Evolutionary conservation across 2,329 filamentous ascomycete genomes (phyloP), one percentile per base, ranked within the genome.

Genomic region (Elsinoe ampelina): DNA sequence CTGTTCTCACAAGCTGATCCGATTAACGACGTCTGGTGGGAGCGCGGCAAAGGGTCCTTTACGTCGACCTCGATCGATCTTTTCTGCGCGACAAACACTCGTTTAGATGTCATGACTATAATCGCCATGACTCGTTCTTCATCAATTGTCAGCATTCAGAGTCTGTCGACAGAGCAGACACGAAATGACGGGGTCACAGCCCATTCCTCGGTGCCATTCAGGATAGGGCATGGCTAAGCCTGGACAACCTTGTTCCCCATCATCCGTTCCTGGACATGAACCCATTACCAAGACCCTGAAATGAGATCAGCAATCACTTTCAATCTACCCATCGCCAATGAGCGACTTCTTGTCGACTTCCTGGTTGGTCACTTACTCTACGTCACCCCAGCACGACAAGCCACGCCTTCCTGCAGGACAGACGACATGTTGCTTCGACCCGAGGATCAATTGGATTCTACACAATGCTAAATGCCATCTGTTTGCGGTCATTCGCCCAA

Each of bases 71-170:
- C 48, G 48, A 52, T 52, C 48, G 5, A 52, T 15, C 6, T 34
- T 17, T 52, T 22, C 22, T 38, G 15, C 17, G 48, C 30, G 10
- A 20, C 48, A 19, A 52, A 38, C 48, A 52, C 22, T 35, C 17
- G 48, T 52, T 38, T 32, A 52, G 48, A 52, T 52, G 48, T 52
- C 48, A 52, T 52, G 48, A 52, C 48, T 52, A 8, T 26, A 17
- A 12, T 34, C 3, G 17, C 10, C 20, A 30, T 52, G 48, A 52
- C 48, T 52, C 48, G 48, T 17, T 6, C 15, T 15, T 10, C 6
- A 10, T 38, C 32, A 38, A 52, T 38, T 52, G 48, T 52, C 48
- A 52, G 48, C 48, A 52, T 52, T 38, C 4, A 5, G 11, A 22
- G 8, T 12, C n/a, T n/a, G n/a, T 20, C 15, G 17, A 17, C 15